These are phyloP conservation scores for Phycomyces blakesleeanus DNA, from an alignment of 192 early-diverging fungal genomes.

Conservation along the genomic window DNA sequence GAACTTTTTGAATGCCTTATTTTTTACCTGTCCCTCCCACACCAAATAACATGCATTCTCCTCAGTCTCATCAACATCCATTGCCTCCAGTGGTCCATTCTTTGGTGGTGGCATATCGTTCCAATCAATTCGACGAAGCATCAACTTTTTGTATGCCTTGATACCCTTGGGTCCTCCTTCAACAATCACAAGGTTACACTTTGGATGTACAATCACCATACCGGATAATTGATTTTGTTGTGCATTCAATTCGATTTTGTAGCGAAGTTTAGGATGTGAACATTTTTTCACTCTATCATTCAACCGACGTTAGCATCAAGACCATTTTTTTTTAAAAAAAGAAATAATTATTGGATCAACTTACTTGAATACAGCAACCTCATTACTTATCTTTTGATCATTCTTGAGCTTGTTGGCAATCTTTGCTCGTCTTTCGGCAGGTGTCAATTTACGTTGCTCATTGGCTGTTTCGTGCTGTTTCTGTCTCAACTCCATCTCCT, in stretches of 20 bases:
- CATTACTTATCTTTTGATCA: conserved; percentile 63
- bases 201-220: conserved; percentile 67
- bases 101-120: conserved; percentile 48
- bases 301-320: not conserved
- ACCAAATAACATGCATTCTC: conserved; percentile 86
- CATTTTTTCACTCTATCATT: conserved; percentile 66
- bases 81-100: conserved; percentile 23
- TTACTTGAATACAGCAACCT: conserved; percentile 84
- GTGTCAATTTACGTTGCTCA: conserved; percentile 78
- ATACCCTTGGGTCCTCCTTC: conserved; percentile 90
- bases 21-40: conserved; percentile 89
- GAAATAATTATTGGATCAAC: conserved; percentile 16
- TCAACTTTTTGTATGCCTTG: conserved; percentile 92
- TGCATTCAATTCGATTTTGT: conserved; percentile 91
- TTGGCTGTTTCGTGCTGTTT: conserved; percentile 81
- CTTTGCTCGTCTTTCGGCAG: conserved; percentile 83
- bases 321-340: not conserved
- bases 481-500: conserved; percentile 77
- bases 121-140: conserved; percentile 97
- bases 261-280: conserved; percentile 75
- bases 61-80: conserved; percentile 43
- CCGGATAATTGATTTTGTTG: conserved; percentile 83
- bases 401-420: conserved; percentile 66
- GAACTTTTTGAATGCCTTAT: conserved; percentile 78
- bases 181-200: conserved; percentile 79